Percentiles rank a stretch among this genome's conserved stretches.
Evolutionary conservation across 768 basidiomycete genomes (phyloP).

Genomic region (Gautieria morchelliformis): DNA sequence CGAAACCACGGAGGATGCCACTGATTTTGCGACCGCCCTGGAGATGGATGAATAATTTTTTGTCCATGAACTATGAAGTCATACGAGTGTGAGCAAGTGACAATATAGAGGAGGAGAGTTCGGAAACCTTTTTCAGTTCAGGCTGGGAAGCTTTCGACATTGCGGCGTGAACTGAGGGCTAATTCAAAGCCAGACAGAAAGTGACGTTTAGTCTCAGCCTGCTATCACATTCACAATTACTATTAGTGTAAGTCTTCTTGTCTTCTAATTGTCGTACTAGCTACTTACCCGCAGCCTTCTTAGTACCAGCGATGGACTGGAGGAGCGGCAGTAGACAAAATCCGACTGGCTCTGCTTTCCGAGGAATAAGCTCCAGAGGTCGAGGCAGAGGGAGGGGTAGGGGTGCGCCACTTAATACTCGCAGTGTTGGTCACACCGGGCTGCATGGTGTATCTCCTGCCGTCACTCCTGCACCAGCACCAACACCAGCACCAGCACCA

Average conservation of each 20-base stretch:
- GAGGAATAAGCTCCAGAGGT: constrained; percentile 12
- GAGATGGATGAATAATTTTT: constrained; percentile 87
- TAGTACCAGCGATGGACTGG: constrained; percentile 3
- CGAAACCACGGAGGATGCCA: constrained; percentile 91
- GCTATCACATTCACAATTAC: not conserved
- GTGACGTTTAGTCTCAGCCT: not conserved
- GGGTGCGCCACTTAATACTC: constrained; percentile 16
- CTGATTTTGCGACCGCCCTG: constrained; percentile 95
- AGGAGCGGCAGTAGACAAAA: not conserved
- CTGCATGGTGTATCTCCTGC: not conserved
- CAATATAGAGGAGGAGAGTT: constrained; percentile 1
- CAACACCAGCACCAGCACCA: not conserved
- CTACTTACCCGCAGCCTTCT: not conserved
- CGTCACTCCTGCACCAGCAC: not conserved
- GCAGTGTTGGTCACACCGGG: not conserved
- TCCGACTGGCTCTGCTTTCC: constrained; percentile 17
- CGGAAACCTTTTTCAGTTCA: constrained; percentile 89
- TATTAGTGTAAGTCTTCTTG: not conserved
- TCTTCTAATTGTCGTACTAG: not conserved
- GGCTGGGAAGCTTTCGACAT: constrained; percentile 97
- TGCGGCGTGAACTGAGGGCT: constrained; percentile 5
- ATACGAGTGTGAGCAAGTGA: constrained; percentile 4
- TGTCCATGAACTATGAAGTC: constrained; percentile 87
- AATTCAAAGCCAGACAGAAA: not conserved
- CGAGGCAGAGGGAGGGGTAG: constrained; percentile 25